phyloP scores from a whole-genome alignment of 306 rosid genomes.

The Vigna trinervia region DNA sequence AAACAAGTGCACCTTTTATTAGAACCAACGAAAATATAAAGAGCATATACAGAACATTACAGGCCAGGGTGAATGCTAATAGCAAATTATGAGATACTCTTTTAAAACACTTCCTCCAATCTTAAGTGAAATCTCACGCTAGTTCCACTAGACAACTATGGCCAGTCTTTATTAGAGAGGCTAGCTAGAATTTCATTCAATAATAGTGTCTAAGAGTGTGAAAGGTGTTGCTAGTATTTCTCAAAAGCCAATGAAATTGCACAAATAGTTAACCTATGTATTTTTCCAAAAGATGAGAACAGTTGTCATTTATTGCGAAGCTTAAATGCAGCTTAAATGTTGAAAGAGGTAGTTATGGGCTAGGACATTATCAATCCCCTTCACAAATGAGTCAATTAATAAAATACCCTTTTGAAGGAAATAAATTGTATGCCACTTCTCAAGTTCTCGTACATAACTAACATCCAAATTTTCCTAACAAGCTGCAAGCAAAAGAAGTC shows the following conservation, averaged over 20 bases:
- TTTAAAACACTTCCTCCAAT: not conserved
- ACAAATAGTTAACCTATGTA: not conserved
- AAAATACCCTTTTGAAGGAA: constrained; percentile 1
- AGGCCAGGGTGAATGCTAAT: not conserved
- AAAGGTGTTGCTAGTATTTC: not conserved
- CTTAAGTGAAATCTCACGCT: not conserved
- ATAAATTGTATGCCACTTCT: not conserved
- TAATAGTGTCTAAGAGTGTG: not conserved
- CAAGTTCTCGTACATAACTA: constrained; percentile 30
- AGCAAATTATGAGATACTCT: not conserved
- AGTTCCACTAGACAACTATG: constrained; percentile 3
- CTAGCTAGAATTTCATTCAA: not conserved
- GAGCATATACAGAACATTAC: not conserved
- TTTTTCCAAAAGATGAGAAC: not conserved
- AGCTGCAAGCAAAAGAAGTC: constrained; percentile 23
- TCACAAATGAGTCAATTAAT: constrained; percentile 36
- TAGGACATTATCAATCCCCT: constrained; percentile 13
- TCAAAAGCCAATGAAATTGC: not conserved
- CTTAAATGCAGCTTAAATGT: not conserved
- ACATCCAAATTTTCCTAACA: constrained; percentile 30
- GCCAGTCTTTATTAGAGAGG: not conserved
- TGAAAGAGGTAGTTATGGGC: not conserved
- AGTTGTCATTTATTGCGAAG: not conserved
- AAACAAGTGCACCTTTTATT: not conserved
- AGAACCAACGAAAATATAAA: not conserved